These are phyloP conservation scores for Saraca asoca DNA, from an alignment of 331 rosid species.

Conservation along the genomic window DNA sequence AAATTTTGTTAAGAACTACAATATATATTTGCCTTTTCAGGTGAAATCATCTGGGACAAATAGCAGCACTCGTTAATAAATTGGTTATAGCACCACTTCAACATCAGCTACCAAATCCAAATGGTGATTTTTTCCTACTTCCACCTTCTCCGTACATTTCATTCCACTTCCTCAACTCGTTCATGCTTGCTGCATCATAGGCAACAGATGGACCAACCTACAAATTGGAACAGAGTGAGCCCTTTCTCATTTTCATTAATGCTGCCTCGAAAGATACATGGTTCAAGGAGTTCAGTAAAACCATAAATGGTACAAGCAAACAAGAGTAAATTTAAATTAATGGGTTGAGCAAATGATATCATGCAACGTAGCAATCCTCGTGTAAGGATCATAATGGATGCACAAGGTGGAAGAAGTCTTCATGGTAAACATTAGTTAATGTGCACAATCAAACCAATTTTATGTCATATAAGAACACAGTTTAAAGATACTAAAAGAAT, in stretches of 20 bases:
- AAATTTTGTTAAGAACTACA: too few relatives aligned
- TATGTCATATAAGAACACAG: constrained; percentile 12
- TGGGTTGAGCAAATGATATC: neutral
- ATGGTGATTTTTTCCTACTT: constrained; percentile 81
- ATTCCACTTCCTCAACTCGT: constrained; percentile 93
- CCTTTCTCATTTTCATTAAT: neutral
- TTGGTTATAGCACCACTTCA: constrained; percentile 4
- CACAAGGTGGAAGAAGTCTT: neutral
- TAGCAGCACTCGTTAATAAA: neutral
- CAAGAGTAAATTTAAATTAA: constrained; percentile 3
- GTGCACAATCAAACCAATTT: neutral
- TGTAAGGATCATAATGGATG: neutral
- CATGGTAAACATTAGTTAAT: neutral
- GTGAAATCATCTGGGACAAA: too few relatives aligned
- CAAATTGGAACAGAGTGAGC: constrained; percentile 4
- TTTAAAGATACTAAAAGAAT: neutral
- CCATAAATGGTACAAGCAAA: neutral
- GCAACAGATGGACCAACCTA: constrained; percentile 98
- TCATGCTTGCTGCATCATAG: constrained; percentile 91
- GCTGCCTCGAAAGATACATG: neutral
- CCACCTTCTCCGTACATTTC: constrained; percentile 98
- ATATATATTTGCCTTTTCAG: too few relatives aligned
- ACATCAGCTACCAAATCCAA: constrained; percentile 69
- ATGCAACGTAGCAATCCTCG: neutral
- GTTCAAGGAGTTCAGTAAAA: neutral